Conservation (phyloP, 2,329 filamentous ascomycete genomes). For the Dothistroma septosporum region DNA sequence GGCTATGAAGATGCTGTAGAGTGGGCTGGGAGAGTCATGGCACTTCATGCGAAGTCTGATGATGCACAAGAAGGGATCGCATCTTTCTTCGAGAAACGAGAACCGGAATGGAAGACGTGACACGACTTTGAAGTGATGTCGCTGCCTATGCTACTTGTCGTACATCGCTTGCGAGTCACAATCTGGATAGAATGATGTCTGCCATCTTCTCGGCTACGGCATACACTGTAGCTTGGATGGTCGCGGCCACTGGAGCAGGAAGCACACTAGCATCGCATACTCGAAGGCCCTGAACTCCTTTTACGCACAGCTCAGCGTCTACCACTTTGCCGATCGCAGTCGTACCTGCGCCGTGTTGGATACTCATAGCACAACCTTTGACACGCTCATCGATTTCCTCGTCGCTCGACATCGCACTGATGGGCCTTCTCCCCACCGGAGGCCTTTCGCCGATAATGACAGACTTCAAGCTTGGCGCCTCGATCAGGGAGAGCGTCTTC, state of each 20-base stretch:
- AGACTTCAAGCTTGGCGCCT: neutral
- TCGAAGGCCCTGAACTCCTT: slow-evolving; percentile 51
- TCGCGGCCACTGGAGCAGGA: slow-evolving; percentile 31
- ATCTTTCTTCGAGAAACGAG: slow-evolving; percentile 15
- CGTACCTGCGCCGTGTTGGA: slow-evolving; percentile 5
- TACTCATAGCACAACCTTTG: neutral
- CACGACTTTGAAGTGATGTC: neutral
- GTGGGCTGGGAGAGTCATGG: slow-evolving; percentile 20
- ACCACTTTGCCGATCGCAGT: slow-evolving; percentile 39
- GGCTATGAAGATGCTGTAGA: slow-evolving; percentile 19
- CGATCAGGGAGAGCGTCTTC: neutral
- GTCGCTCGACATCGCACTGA: slow-evolving; percentile 1
- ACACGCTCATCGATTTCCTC: slow-evolving; percentile 4
- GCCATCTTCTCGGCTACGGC: slow-evolving; percentile 6
- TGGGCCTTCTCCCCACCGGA: neutral
- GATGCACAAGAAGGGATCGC: slow-evolving; percentile 18
- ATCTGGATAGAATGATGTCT: neutral
- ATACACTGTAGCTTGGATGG: slow-evolving; percentile 9
- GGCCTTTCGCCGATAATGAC: neutral
- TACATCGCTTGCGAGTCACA: neutral
- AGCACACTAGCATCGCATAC: slow-evolving; percentile 61
- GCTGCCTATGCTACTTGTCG: neutral
- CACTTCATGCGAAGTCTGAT: slow-evolving; percentile 15
- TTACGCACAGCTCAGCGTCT: slow-evolving; percentile 54
- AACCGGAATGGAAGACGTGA: slow-evolving; percentile 12